These are phyloP conservation scores for Tricholomella constricta DNA, from an alignment of 768 basidiomycete species.

Conservation along the genomic window DNA sequence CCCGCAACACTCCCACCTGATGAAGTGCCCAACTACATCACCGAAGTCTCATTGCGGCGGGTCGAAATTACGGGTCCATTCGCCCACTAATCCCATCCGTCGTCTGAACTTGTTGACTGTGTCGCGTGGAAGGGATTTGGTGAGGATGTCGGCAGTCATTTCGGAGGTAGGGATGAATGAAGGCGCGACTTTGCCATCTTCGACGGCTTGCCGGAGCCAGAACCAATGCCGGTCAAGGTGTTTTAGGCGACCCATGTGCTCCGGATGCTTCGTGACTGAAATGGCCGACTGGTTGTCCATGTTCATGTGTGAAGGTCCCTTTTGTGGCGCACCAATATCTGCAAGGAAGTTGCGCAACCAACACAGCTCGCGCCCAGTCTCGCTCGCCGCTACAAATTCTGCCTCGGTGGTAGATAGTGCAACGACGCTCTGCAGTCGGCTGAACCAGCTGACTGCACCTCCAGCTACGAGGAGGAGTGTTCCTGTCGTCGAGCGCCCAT, in stretches of 20 bases:
- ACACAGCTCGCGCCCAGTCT: neutral
- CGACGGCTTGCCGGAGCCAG: no score
- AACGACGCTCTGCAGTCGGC: conserved; percentile 10
- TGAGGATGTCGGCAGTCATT: no score
- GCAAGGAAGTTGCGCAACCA: neutral
- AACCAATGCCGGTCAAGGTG: neutral
- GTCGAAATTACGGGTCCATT: no score
- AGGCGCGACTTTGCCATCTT: no score
- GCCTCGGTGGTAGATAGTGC: conserved; percentile 38
- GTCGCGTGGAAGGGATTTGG: no score
- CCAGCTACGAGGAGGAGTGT: neutral
- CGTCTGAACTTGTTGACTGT: no score
- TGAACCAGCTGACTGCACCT: conserved; percentile 1
- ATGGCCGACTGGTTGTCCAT: neutral
- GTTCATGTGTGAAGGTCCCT: neutral
- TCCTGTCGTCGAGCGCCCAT: neutral
- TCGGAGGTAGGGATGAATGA: no score
- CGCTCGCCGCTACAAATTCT: conserved; percentile 36
- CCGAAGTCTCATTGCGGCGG: no score
- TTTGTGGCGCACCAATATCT: neutral
- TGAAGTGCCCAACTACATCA: no score
- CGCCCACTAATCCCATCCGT: no score
- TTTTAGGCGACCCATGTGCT: neutral
- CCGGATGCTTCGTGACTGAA: neutral
- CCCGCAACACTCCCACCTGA: no score